Conservation (phyloP, 179 eudicot genomes). For the Carnegiea gigantea region DNA sequence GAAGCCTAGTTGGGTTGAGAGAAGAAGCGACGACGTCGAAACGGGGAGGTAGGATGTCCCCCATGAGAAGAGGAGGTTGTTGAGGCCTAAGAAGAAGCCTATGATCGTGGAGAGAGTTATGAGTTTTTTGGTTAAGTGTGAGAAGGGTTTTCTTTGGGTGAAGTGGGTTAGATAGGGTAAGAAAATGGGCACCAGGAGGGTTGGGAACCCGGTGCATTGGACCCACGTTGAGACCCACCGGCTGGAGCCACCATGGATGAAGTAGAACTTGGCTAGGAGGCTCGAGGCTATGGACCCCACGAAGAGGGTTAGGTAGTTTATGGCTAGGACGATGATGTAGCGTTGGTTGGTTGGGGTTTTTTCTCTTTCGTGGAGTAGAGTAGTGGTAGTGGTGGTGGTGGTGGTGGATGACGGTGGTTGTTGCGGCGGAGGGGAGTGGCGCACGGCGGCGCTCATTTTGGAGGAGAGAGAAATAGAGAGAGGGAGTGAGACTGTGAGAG, state of each 20-base stretch:
- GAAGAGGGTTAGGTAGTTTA: constrained; percentile 48
- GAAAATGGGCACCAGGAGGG: constrained; percentile 45
- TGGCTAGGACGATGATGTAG: constrained; percentile 40
- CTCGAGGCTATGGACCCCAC: constrained; percentile 58
- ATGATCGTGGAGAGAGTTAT: constrained; percentile 22
- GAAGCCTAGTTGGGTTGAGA: constrained; percentile 66
- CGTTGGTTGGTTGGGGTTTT: constrained; percentile 20
- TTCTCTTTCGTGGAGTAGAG: neutral
- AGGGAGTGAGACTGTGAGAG: neutral
- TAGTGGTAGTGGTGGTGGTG: neutral
- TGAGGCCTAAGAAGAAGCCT: constrained; percentile 47
- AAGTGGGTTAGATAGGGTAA: constrained; percentile 34
- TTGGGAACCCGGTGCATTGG: constrained; percentile 75
- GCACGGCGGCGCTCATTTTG: neutral
- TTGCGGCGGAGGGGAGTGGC: neutral
- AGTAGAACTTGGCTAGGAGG: constrained; percentile 66
- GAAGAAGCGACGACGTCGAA: constrained; percentile 61
- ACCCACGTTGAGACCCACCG: constrained; percentile 81
- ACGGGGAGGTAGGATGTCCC: constrained; percentile 78
- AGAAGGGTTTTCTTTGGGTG: constrained; percentile 53
- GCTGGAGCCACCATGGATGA: constrained; percentile 72
- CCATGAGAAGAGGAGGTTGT: constrained; percentile 68
- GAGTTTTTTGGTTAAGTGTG: constrained; percentile 31
- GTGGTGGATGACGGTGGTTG: constrained; percentile 3
- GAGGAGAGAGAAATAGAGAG: neutral